A percentile compares a stretch with the other conserved stretches of the same genome.
These are phyloP conservation scores for Pseudogymnoascus sp. DNA, from an alignment of 2,329 filamentous ascomycete genomes.

Conservation along the genomic window DNA sequence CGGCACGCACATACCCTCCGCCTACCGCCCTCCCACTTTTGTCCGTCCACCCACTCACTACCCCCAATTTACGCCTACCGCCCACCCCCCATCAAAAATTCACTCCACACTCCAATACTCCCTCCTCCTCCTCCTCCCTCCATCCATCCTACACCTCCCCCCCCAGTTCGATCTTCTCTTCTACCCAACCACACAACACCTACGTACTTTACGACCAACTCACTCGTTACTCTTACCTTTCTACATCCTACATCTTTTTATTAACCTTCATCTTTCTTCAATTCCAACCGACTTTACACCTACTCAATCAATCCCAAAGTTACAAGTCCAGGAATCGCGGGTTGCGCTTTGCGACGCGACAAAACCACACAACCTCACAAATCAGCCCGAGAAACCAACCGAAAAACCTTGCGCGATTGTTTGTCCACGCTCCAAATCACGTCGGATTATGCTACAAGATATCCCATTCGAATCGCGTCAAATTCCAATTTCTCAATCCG, in stretches of 20 bases:
- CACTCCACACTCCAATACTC: background rate
- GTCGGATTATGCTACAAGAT: background rate
- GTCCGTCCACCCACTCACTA: background rate
- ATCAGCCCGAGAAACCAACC: background rate
- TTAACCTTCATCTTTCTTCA: background rate
- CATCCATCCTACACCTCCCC: background rate
- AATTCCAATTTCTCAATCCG: background rate
- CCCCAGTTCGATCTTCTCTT: background rate
- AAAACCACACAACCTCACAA: background rate
- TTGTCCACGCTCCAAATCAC: background rate
- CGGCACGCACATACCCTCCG: background rate
- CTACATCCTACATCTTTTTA: background rate
- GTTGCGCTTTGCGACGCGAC: background rate
- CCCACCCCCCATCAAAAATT: background rate
- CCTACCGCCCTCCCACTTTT: background rate
- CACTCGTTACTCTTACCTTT: background rate
- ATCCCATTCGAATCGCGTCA: background rate
- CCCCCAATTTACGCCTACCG: background rate
- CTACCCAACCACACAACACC: background rate
- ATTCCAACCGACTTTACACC: background rate
- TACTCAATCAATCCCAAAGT: background rate
- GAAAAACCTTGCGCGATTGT: background rate
- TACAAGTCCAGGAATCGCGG: background rate
- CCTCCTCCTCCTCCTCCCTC: background rate
- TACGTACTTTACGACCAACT: background rate